Percentiles rank a stretch among this genome's conserved stretches.
These are phyloP conservation scores for Polygonum aviculare DNA, from an alignment of 148 eudicot genomes.

Conservation along the genomic window DNA sequence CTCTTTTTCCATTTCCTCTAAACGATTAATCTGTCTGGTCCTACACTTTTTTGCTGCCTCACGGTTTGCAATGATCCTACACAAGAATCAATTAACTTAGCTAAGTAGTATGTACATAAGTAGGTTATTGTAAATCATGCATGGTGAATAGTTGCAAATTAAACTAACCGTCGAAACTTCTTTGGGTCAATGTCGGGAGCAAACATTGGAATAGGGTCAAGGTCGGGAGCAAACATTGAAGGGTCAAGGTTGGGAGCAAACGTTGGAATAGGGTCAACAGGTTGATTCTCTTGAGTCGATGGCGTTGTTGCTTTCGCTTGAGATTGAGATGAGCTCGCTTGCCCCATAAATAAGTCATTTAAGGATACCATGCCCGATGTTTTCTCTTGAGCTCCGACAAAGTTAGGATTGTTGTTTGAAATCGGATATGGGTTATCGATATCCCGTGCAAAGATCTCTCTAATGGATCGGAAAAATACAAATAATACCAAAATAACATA, in stretches of 20 bases:
- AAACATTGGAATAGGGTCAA: background rate
- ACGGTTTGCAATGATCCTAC: background rate
- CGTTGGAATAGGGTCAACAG: background rate
- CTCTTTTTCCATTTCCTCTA: background rate
- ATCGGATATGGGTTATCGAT: background rate
- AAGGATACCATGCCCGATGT: background rate
- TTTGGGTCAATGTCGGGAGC: background rate
- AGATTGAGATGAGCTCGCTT: background rate
- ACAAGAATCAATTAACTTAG: background rate
- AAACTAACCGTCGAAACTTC: background rate
- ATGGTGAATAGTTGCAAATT: background rate
- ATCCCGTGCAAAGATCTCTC: background rate
- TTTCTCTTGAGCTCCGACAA: background rate
- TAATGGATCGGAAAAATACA: background rate
- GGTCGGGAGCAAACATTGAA: too few relatives aligned
- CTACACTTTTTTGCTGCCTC: background rate
- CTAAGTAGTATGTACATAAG: background rate
- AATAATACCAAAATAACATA: too few relatives aligned
- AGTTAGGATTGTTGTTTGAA: background rate
- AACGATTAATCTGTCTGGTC: background rate
- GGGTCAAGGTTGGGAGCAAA: background rate
- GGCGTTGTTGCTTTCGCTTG: background rate
- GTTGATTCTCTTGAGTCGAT: background rate
- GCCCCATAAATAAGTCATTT: background rate
- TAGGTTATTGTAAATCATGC: background rate